Conservation (phyloP, 352 stramenopile species). For the Thraustotheca clavata region DNA sequence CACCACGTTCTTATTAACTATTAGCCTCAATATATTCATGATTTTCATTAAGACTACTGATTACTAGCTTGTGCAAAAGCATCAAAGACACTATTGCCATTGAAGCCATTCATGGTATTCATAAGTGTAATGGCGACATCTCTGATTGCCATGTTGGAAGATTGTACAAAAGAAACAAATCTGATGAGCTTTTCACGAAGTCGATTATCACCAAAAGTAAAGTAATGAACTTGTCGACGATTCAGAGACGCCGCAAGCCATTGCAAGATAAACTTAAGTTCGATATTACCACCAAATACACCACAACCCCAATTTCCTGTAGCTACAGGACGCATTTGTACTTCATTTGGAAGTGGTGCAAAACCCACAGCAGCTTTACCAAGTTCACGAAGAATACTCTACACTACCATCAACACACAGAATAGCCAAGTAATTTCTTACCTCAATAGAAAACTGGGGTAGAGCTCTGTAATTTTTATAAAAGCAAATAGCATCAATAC, state of each 20-base stretch:
- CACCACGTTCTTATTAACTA: no score
- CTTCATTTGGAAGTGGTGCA: conserved; percentile 15
- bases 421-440: not conserved
- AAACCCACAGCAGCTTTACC: conserved; percentile 65
- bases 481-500: conserved; percentile 69
- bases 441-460: conserved; percentile 5
- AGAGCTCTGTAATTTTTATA: conserved; percentile 20
- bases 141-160: no score
- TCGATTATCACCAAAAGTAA: conserved; percentile 13
- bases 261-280: conserved; percentile 77
- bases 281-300: conserved; percentile 58
- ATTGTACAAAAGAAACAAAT: no score
- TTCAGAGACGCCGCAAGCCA: conserved; percentile 61
- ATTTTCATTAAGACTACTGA: no score
- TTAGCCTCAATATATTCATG: no score
- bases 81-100: no score
- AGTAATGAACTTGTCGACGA: not conserved
- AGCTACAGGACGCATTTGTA: conserved; percentile 37
- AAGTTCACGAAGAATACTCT: conserved; percentile 51
- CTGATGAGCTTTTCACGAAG: no score
- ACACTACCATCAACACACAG: not conserved
- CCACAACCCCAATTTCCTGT: conserved; percentile 80
- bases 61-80: no score
- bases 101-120: no score
- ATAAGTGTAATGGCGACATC: no score